phyloP scores from a whole-genome alignment of 2,329 filamentous ascomycete species.

The Pseudopyricularia cyperi region DNA sequence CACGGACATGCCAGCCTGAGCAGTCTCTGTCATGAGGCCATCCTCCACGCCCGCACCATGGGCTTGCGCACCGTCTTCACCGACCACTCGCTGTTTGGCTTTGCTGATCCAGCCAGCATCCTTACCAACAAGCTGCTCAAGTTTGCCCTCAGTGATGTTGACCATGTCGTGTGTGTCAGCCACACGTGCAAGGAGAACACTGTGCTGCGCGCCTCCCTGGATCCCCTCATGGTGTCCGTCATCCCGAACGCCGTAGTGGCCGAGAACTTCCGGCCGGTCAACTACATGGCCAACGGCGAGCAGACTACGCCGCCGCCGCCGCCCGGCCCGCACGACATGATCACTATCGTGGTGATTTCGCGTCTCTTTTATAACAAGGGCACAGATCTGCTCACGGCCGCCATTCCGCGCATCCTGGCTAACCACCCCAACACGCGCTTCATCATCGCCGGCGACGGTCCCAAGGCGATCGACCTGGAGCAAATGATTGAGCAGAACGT shows the following conservation, averaged over 20 bases:
- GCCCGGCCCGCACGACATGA: conserved; percentile 70
- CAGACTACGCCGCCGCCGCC: conserved; percentile 22
- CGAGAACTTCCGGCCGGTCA: conserved; percentile 77
- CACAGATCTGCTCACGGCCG: conserved; percentile 90
- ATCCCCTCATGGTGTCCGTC: conserved; percentile 93
- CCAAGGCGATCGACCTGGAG: conserved; percentile 93
- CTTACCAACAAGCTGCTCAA: conserved; percentile 95
- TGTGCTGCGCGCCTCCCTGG: conserved; percentile 81
- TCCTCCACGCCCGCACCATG: conserved; percentile 92
- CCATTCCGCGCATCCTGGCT: conserved; percentile 83
- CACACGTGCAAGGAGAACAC: conserved; percentile 99
- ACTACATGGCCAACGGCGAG: conserved; percentile 9
- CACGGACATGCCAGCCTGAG: conserved; percentile 94
- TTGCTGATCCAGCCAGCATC: conserved; percentile 91
- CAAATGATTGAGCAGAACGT: conserved; percentile 97
- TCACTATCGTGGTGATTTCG: conserved; percentile 95
- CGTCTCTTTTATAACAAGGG: conserved; percentile 98
- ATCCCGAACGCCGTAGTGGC: conserved; percentile 97
- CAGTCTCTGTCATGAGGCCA: conserved; percentile 86
- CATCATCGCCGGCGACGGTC: conserved; percentile 89
- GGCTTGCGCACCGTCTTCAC: conserved; percentile 91
- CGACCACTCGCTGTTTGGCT: conserved; percentile 93
- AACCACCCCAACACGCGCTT: conserved; percentile 89
- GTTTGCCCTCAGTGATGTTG: conserved; percentile 89
- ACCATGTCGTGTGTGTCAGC: conserved; percentile 96